phyloP scores from a whole-genome alignment of 345 rosid species.

The Populus nigra region DNA sequence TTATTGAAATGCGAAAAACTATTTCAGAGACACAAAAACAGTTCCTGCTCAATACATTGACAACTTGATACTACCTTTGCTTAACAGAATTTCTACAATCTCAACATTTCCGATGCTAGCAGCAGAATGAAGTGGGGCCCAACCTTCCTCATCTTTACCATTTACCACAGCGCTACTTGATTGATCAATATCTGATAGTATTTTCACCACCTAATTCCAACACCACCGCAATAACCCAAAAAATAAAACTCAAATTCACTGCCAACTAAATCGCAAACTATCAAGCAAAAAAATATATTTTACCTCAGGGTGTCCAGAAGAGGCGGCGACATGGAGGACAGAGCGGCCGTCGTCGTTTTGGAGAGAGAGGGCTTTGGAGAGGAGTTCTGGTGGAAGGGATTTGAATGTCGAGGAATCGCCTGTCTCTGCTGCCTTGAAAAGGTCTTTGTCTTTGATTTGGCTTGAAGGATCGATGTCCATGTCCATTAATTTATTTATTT shows the following conservation, averaged over 20 bases:
- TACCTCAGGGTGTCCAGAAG: constrained; percentile 54
- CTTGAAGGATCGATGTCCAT: constrained; percentile 43
- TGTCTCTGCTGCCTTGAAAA: constrained; percentile 77
- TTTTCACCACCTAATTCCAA: constrained; percentile 49
- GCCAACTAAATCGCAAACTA: too few species aligned
- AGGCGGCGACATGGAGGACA: constrained; percentile 77
- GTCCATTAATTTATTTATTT: not conserved
- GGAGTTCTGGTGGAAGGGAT: constrained; percentile 50
- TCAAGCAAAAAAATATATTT: too few species aligned
- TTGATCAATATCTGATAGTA: constrained; percentile 50
- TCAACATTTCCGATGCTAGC: constrained; percentile 68
- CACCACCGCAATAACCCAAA: not conserved
- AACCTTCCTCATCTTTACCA: constrained; percentile 82
- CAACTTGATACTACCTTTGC: constrained; percentile 37
- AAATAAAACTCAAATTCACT: not conserved
- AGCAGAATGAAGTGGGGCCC: constrained; percentile 87
- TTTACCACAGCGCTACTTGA: constrained; percentile 42
- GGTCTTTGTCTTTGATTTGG: constrained; percentile 48
- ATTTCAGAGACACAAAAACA: not conserved
- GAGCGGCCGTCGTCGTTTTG: constrained; percentile 83
- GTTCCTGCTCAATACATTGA: not conserved
- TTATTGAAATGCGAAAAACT: not conserved
- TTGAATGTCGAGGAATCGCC: constrained; percentile 59
- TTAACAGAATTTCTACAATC: constrained; percentile 54
- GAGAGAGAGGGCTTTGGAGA: constrained; percentile 45